These are phyloP conservation scores for Myxozyma neglecta DNA, from an alignment of 805 yeast species.

Conservation along the genomic window DNA sequence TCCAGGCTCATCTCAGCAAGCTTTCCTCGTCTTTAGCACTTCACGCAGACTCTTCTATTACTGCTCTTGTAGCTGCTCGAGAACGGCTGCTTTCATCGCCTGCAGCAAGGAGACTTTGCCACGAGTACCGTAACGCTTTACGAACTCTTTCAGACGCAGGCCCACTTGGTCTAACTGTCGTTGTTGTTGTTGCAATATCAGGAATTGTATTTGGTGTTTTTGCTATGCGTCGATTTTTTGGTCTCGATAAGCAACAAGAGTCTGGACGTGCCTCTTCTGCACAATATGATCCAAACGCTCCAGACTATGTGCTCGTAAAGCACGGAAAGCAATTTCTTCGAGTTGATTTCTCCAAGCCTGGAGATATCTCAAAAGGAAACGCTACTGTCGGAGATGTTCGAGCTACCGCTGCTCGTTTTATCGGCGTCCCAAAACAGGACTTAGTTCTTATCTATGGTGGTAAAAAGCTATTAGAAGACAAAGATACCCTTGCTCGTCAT, in stretches of 20 bases:
- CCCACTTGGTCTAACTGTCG: neutral
- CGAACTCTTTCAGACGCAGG: neutral
- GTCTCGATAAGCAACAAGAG: slow-evolving; percentile 2
- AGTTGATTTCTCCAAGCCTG: slow-evolving; percentile 28
- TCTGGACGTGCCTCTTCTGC: neutral
- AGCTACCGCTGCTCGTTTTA: slow-evolving; percentile 23
- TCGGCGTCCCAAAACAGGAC: slow-evolving; percentile 18
- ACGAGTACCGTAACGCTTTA: neutral
- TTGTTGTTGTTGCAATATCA: neutral
- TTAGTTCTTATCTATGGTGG: slow-evolving; percentile 30
- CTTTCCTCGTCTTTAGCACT: slow-evolving; percentile 2
- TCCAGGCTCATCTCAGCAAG: slow-evolving; percentile 14
- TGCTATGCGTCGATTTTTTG: slow-evolving; percentile 24
- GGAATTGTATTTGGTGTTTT: neutral
- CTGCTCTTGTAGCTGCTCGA: slow-evolving; percentile 1
- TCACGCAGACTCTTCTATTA: neutral
- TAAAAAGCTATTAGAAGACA: slow-evolving; percentile 30
- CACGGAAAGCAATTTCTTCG: slow-evolving; percentile 25
- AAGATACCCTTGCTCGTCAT: slow-evolving; percentile 11
- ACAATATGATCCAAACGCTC: slow-evolving; percentile 2
- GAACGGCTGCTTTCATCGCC: slow-evolving; percentile 1
- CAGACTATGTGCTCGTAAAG: slow-evolving; percentile 28
- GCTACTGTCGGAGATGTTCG: slow-evolving; percentile 35
- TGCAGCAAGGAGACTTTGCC: neutral
- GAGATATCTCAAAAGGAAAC: slow-evolving; percentile 28